Evolutionary conservation across 2,329 filamentous ascomycete genomes (phyloP), one percentile per base, ranked within the genome.

Genomic region (Colletotrichum cereale): DNA sequence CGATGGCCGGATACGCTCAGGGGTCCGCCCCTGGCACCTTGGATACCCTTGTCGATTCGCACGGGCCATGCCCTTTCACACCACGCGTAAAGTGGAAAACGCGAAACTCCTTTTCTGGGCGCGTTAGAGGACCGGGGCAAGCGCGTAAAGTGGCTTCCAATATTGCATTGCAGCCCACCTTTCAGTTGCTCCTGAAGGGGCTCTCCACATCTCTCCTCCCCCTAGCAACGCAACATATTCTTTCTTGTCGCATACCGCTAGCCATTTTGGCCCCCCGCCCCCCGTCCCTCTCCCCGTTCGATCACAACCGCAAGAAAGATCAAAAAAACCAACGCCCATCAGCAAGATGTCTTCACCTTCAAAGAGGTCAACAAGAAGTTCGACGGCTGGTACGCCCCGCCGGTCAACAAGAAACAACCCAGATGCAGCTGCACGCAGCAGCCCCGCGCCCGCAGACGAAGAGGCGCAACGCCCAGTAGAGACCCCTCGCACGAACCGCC

Each of bases 301-400:
- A 74, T 36, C 57, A 62, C 62, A 69, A 61, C 64, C 62, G 60
- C 42, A 66, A 55, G 31, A n/a, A 31, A 61, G 21, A 62, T 14
- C 16, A 44, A 47, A 29, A 42, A 38, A 29, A 42, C 31, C 42
- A 58, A 47, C 48, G 29, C n/a, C 48, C 38, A 34, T 1, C 12
- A 21, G 36, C 74, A 79, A 69, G 53, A 85, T 85, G 83, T 84
- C 83, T 72, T 84, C 83, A 52, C 83, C 83, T 18, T 78, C 80
- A 38, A 82, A 86, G 70, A 86, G 88, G 76, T 79, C 81, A 53
- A 80, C 83, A 70, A 83, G 86, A 75, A 86, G 81, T 79, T 90
- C 89, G 64, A 85, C 88, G 79, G 85, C 86, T 56, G 80, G 77
- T 61, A 72, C 70, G 48, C 83, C 83, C 58, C 82, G 82, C 71